Conservation (phyloP, 352 stramenopile genomes). For the Globisporangium polare region DNA sequence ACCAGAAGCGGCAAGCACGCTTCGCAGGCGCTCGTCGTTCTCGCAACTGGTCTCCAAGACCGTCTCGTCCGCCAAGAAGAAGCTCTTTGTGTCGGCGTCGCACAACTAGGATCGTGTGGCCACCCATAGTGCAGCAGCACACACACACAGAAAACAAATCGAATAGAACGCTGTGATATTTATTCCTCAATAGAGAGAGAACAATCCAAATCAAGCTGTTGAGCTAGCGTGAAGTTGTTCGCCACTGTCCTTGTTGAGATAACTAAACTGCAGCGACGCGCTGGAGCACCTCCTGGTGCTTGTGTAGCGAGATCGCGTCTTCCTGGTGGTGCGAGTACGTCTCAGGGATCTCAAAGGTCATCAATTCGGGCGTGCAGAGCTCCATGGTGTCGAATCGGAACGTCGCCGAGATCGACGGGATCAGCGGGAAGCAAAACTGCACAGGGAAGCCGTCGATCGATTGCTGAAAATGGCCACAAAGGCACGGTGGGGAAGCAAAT, state of each 20-base stretch:
- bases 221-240: too few relatives aligned
- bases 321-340: conserved; percentile 31
- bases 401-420: conserved; percentile 55
- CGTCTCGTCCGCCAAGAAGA: conserved; percentile 52
- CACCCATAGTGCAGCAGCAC: conserved; percentile 10
- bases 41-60: conserved; percentile 52
- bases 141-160: too few relatives aligned
- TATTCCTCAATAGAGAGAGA: not conserved
- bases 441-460: conserved; percentile 57
- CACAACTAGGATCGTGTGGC: conserved; percentile 13
- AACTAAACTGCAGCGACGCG: conserved; percentile 47
- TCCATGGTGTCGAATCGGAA: conserved; percentile 55
- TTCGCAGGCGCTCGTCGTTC: conserved; percentile 24
- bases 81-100: conserved; percentile 22
- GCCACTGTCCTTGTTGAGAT: too few relatives aligned
- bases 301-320: conserved; percentile 50
- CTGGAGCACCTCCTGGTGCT: conserved; percentile 56
- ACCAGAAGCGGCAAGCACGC: not conserved
- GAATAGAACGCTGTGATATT: not conserved
- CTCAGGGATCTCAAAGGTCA: conserved; percentile 31
- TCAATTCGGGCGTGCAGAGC: conserved; percentile 27
- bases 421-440: conserved; percentile 65
- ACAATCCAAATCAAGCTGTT: not conserved
- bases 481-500: not conserved
- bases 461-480: conserved; percentile 19